Conservation (phyloP, 23 red algal genomes). For the Chondrus crispus region DNA sequence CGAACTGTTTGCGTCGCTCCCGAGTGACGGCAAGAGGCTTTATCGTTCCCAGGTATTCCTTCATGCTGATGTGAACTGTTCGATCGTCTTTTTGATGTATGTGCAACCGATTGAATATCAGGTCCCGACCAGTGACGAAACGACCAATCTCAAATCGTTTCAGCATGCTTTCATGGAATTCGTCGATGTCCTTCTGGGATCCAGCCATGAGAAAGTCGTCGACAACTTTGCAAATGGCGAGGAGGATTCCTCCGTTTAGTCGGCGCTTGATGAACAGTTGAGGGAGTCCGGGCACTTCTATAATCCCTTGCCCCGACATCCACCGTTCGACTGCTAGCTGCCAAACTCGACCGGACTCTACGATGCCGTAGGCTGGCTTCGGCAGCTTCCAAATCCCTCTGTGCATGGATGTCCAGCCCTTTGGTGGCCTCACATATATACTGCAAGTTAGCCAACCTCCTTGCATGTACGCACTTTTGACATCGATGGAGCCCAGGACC, state of each 20-base stretch:
- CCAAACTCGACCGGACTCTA: background rate
- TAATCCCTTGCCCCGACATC: background rate
- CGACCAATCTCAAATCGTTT: background rate
- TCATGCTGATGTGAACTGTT: background rate
- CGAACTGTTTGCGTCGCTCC: background rate
- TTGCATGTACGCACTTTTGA: conserved; percentile 26
- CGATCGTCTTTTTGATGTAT: background rate
- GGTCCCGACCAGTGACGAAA: background rate
- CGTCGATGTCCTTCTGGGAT: background rate
- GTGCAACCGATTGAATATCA: conserved; percentile 1
- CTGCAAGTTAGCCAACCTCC: background rate
- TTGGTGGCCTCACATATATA: conserved; percentile 5
- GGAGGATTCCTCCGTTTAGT: background rate
- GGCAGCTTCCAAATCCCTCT: background rate
- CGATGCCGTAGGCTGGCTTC: conserved; percentile 1
- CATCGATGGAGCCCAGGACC: background rate
- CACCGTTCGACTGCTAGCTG: background rate
- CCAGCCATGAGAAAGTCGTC: conserved; percentile 6
- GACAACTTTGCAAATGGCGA: conserved; percentile 21
- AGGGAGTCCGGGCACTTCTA: background rate
- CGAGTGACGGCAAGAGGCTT: background rate
- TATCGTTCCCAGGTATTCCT: background rate
- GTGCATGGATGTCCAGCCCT: background rate
- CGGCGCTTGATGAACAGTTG: background rate
- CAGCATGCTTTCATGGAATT: background rate